Base-by-base conservation (phyloP, 495 filamentous ascomycete genomes). In the Recurvomyces mirabilis region DNA sequence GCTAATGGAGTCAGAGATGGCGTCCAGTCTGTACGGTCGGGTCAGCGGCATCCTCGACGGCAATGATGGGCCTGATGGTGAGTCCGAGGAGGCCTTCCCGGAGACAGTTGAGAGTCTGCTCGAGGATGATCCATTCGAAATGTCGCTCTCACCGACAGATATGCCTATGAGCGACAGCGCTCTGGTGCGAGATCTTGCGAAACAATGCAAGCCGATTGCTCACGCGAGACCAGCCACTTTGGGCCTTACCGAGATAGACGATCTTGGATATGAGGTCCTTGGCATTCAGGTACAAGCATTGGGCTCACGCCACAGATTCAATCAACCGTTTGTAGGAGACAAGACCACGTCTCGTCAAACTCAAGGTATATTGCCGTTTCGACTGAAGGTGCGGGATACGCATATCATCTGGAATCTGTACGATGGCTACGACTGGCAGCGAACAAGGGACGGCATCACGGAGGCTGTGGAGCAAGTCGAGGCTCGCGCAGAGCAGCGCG, bases 351-450 rank as follows among this genome's bases (percentile, higher is more conserved):
- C 13, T 18, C 22, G 38, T 4, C 1, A 14, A 1, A 7, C 18
- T 5, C 26, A 28, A 22, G 6, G 28, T 6, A 28, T n/a, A 13
- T 35, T 53, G 15, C 89, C 91, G 12, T 67, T 96, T 18, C 76
- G 77, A 46, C 67, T 96, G 7, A 73, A 76, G 24, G 71, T 95
- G 13, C 77, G 84, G 4, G 87, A 94, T 60, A 78, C 93, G 12
- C 84, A 96, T 59, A 67, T 94, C 35, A 93, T 96, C 49, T 99
- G 93, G 93, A 94, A 99, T 59, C 67, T 99, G 1, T 94, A 87
- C 59, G 93, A 99, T 64, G 93, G 93, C 5, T 99, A 93, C 58
- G 93, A 99, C 62, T 99, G 93, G 93, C 77, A 78, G 52, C 68
- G 74, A 22, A 96, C 91, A 0, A 68, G 88, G 36, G 86, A 94